Percentiles rank a stretch among this genome's conserved stretches.
These are phyloP conservation scores for Colletotrichum acutatum DNA, from an alignment of 2,329 filamentous ascomycete species.

Conservation along the genomic window DNA sequence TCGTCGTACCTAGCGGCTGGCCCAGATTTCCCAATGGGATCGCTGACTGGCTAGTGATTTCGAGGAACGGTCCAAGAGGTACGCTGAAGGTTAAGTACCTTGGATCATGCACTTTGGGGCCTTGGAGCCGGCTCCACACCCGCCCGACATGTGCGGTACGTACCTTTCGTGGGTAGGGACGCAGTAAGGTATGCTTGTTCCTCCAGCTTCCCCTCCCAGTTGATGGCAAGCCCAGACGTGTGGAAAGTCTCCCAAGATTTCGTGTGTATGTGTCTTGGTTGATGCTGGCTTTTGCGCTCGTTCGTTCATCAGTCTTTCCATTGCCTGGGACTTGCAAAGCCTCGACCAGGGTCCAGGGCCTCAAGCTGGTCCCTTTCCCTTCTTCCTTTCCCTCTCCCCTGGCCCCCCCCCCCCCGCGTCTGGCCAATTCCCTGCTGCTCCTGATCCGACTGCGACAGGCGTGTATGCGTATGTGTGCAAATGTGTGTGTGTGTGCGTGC, in stretches of 20 bases:
- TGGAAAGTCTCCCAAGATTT: constrained; percentile 16
- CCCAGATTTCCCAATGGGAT: not conserved
- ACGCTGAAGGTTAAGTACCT: constrained; percentile 34
- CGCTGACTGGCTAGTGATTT: constrained; percentile 12
- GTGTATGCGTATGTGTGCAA: not conserved
- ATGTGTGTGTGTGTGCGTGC: not conserved
- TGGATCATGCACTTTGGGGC: constrained; percentile 31
- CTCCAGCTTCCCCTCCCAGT: constrained; percentile 22
- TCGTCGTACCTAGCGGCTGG: not conserved
- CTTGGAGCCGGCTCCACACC: constrained; percentile 23
- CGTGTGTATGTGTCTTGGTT: constrained; percentile 24
- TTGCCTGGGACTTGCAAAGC: constrained; percentile 11
- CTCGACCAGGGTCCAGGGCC: constrained; percentile 26
- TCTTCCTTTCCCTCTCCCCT: too few species aligned
- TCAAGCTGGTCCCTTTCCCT: constrained; percentile 11
- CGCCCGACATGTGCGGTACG: constrained; percentile 28
- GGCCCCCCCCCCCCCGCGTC: not conserved
- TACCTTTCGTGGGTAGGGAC: constrained; percentile 2
- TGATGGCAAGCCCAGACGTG: not conserved
- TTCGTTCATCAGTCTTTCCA: constrained; percentile 27
- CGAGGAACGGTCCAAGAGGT: constrained; percentile 29
- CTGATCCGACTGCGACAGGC: constrained; percentile 17
- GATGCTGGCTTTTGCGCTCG: constrained; percentile 26
- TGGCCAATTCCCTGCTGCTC: constrained; percentile 6
- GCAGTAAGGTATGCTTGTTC: constrained; percentile 9